Base-by-base conservation (phyloP, 805 yeast species). In the Candida ficus region DNA sequence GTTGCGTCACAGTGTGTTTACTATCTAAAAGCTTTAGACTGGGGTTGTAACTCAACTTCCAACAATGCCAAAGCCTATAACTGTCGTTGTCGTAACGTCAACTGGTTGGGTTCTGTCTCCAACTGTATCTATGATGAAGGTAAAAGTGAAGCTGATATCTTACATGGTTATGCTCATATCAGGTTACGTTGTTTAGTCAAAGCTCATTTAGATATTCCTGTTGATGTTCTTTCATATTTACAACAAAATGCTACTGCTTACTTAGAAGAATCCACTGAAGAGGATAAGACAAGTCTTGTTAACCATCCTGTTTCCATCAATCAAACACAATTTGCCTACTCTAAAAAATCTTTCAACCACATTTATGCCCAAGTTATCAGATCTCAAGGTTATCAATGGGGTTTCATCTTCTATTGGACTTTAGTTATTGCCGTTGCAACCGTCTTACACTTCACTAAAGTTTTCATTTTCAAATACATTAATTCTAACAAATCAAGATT, bases 361-460 rank as follows among this genome's bases (percentile, higher is more conserved):
- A 62, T 54, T 31, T 60, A 65, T 19, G 56, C 60, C 6, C 64
- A 62, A 26, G 68, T 68, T 8, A 43, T 58, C 20, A 54, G 65
- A 35, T 63, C 70, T 16, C 70, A 63, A 43, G 60, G 68, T 52
- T 62, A 62, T 38, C 73, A 71, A 10, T 70, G 75, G 75, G 75
- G 73, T n/a, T 52, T 57, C 29, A 56, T 68, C 20, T 66, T 66
- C 42, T 70, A 57, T 41, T 70, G 75, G 75, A 54, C 53, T 0
- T 51, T 59, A 6, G 46, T 70, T 13, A 37, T 70, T 20, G 32
- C 54, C 0, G 28, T 64, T 2, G 63, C 62, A 0, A 58, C 68
- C 2, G 8, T 64, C 2, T 39, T 50, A 37, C 63, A 65, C 41
- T 29, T 63, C 17, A 41, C 45, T 26, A 52, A 48, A 29, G 57